Evolutionary conservation across 2,329 filamentous ascomycete species (phyloP).

Genomic region (Fusarium heterosporum): DNA sequence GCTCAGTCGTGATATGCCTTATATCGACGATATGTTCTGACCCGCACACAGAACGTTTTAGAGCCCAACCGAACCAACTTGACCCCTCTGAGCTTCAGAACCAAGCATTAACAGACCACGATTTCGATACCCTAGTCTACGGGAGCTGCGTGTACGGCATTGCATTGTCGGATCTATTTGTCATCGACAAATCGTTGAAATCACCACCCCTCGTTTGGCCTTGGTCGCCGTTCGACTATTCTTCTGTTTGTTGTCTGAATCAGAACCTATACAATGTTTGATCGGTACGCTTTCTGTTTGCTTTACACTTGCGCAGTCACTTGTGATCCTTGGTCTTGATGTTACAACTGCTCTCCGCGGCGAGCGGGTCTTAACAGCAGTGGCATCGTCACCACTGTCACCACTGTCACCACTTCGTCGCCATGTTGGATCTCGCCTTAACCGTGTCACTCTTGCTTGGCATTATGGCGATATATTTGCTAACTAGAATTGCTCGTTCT

Average conservation of each 20-base stretch:
- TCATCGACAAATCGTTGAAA: slow-evolving; percentile 22
- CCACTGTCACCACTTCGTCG: slow-evolving; percentile 10
- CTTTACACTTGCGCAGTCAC: slow-evolving; percentile 3
- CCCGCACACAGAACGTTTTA: slow-evolving; percentile 44
- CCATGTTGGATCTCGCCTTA: slow-evolving; percentile 29
- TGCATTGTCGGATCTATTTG: slow-evolving; percentile 19
- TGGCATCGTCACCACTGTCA: slow-evolving; percentile 8
- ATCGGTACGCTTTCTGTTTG: slow-evolving; percentile 56
- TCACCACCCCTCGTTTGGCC: slow-evolving; percentile 24
- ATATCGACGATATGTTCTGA: slow-evolving; percentile 42
- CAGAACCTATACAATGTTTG: slow-evolving; percentile 52
- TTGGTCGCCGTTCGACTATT: slow-evolving; percentile 30
- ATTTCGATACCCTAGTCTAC: slow-evolving; percentile 23
- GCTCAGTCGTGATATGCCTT: slow-evolving; percentile 28
- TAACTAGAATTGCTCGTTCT: slow-evolving; percentile 43
- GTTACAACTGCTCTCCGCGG: slow-evolving; percentile 5
- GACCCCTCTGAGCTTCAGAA: slow-evolving; percentile 31
- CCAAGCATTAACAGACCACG: slow-evolving; percentile 16
- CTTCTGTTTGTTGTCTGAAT: slow-evolving; percentile 39
- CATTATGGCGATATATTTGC: slow-evolving; percentile 42
- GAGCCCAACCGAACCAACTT: slow-evolving; percentile 46
- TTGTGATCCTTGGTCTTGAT: slow-evolving; percentile 18
- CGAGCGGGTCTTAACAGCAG: slow-evolving; percentile 12
- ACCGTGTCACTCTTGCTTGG: slow-evolving; percentile 29
- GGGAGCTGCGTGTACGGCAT: slow-evolving; percentile 22